Conservation (phyloP, 2,329 filamentous ascomycete genomes). For the Microcyclospora tardicrescens region DNA sequence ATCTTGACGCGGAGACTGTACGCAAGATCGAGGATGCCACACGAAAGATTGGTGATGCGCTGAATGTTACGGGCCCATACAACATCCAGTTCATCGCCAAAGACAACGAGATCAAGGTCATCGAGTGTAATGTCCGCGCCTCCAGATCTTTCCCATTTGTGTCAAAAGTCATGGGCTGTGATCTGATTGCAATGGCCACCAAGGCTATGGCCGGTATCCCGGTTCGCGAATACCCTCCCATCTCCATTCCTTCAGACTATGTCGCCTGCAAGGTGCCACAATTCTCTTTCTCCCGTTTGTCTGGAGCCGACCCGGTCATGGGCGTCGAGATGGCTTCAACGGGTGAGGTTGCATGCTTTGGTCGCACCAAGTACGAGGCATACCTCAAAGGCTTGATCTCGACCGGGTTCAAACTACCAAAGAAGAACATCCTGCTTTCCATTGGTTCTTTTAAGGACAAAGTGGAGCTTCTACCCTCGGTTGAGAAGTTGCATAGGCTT, state of each 20-base stretch:
- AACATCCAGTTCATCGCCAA: slow-evolving; percentile 99
- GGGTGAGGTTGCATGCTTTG: slow-evolving; percentile 94
- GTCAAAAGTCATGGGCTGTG: slow-evolving; percentile 95
- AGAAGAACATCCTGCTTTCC: slow-evolving; percentile 87
- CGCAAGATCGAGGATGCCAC: slow-evolving; percentile 87
- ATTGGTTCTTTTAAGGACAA: slow-evolving; percentile 98
- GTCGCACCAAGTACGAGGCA: slow-evolving; percentile 89
- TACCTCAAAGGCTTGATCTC: slow-evolving; percentile 94
- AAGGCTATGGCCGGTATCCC: slow-evolving; percentile 86
- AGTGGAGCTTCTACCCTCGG: slow-evolving; percentile 87
- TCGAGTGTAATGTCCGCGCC: slow-evolving; percentile 95
- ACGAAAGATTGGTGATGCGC: slow-evolving; percentile 80
- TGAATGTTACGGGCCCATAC: slow-evolving; percentile 92
- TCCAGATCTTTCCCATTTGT: slow-evolving; percentile 97
- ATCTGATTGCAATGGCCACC: slow-evolving; percentile 96
- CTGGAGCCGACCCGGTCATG: slow-evolving; percentile 87
- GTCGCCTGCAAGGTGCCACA: slow-evolving; percentile 97
- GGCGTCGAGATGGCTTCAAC: slow-evolving; percentile 99
- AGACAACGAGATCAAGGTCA: slow-evolving; percentile 99
- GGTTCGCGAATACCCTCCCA: slow-evolving; percentile 67
- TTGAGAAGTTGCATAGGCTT: slow-evolving; percentile 76
- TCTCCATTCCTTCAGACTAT: slow-evolving; percentile 62
- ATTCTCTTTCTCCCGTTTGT: slow-evolving; percentile 96
- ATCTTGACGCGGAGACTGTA: slow-evolving; percentile 80
- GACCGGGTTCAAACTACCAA: slow-evolving; percentile 90